phyloP scores from a whole-genome alignment of 352 stramenopile genomes.

The Globisporangium polare region DNA sequence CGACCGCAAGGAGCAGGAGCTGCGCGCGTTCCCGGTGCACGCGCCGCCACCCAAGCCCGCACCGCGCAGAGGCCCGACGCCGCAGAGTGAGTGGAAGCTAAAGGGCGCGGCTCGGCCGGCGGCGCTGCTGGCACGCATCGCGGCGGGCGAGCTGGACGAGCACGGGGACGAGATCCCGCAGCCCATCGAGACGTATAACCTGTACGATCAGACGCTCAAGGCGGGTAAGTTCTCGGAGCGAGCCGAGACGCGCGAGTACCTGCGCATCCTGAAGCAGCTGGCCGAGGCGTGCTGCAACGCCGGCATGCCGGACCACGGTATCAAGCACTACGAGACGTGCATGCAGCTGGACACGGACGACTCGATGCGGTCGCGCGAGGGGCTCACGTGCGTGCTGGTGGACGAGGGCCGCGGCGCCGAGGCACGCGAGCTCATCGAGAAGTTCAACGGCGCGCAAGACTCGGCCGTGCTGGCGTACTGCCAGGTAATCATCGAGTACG shows the following conservation, averaged over 20 bases:
- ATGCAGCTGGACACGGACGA: conserved; percentile 74
- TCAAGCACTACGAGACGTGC: conserved; percentile 79
- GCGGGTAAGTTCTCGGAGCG: conserved; percentile 53
- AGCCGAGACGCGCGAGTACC: conserved; percentile 63
- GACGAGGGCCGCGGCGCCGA: conserved; percentile 77
- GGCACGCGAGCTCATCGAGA: conserved; percentile 63
- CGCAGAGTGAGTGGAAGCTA: conserved; percentile 70
- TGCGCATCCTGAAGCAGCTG: conserved; percentile 70
- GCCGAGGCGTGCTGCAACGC: conserved; percentile 68
- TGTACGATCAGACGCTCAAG: conserved; percentile 56
- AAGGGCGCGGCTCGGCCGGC: conserved; percentile 69
- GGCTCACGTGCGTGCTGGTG: conserved; percentile 67
- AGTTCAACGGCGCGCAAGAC: conserved; percentile 34
- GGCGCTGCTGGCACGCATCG: conserved; percentile 71
- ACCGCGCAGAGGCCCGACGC: conserved; percentile 51
- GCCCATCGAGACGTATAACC: conserved; percentile 72
- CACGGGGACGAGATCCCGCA: conserved; percentile 68
- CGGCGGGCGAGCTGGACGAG: conserved; percentile 73
- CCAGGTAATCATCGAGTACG: conserved; percentile 82
- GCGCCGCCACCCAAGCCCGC: conserved; percentile 30
- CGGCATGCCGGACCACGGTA: conserved; percentile 66
- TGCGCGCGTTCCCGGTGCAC: conserved; percentile 55
- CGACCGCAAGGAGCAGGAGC: conserved; percentile 61
- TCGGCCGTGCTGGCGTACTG: conserved; percentile 81
- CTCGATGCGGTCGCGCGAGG: conserved; percentile 56